phyloP scores from a whole-genome alignment of 192 early-diverging fungal species.

The Coemansia sp. region DNA sequence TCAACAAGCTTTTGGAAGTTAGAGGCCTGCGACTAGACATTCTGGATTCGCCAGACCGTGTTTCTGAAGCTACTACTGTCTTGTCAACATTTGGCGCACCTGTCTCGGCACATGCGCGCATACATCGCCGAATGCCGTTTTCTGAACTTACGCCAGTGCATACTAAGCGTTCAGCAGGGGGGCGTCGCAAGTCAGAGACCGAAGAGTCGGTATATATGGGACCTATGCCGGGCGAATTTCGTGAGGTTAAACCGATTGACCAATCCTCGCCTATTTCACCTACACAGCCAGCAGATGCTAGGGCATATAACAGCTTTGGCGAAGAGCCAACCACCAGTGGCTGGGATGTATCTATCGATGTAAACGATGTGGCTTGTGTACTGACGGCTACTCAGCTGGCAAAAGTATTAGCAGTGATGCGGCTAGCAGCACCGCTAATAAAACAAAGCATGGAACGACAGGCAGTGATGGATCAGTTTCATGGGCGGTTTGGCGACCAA shows the following conservation, averaged over 20 bases:
- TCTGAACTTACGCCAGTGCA: constrained; percentile 46
- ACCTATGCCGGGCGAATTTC: constrained; percentile 54
- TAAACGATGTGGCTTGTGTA: constrained; percentile 35
- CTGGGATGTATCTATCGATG: constrained; percentile 39
- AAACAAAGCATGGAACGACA: constrained; percentile 24
- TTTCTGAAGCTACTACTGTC: constrained; percentile 9
- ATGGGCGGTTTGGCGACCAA: constrained; percentile 19
- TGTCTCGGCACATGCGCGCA: constrained; percentile 39
- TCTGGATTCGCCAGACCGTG: background rate
- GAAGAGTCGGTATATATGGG: constrained; percentile 50
- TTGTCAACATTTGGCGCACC: constrained; percentile 40
- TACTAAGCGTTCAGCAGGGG: constrained; percentile 10
- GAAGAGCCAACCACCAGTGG: constrained; percentile 51
- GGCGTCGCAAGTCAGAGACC: constrained; percentile 1
- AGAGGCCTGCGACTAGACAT: constrained; percentile 32
- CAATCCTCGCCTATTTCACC: constrained; percentile 3
- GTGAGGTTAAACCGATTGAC: constrained; percentile 25
- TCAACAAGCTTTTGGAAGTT: constrained; percentile 42
- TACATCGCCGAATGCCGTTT: constrained; percentile 53
- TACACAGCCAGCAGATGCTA: background rate
- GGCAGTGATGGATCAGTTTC: constrained; percentile 25
- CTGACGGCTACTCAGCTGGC: constrained; percentile 37
- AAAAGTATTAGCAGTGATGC: constrained; percentile 13
- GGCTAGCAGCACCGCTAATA: constrained; percentile 25
- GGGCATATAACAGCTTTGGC: constrained; percentile 27